Evolutionary conservation across 176 grass and related monocot genomes (phyloP).

Genomic region (Oryza rufipogon): DNA sequence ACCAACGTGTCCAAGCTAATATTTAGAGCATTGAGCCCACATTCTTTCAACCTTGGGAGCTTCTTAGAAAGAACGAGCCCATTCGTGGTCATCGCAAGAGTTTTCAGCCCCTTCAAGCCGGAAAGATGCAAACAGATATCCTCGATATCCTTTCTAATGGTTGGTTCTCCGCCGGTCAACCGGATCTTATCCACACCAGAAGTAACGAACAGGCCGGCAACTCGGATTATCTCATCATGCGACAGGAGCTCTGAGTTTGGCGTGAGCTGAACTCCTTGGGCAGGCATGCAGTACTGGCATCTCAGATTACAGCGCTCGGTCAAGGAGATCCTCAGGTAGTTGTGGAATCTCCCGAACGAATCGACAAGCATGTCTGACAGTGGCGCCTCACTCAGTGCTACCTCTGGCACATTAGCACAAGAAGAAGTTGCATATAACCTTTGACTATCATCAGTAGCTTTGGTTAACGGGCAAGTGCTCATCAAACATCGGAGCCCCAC

Average conservation of each 20-base stretch:
- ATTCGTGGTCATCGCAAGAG: slow-evolving; percentile 91
- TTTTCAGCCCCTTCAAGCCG: slow-evolving; percentile 76
- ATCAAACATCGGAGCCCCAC: slow-evolving; percentile 26
- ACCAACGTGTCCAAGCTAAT: slow-evolving; percentile 96
- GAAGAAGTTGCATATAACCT: slow-evolving; percentile 45
- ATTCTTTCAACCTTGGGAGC: slow-evolving; percentile 86
- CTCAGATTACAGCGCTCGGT: slow-evolving; percentile 87
- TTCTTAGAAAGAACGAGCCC: slow-evolving; percentile 84
- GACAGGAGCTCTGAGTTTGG: slow-evolving; percentile 73
- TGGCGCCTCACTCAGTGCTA: slow-evolving; percentile 26
- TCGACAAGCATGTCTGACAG: slow-evolving; percentile 72
- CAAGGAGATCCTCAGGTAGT: slow-evolving; percentile 83
- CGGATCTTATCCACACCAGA: slow-evolving; percentile 93
- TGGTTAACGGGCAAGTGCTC: background rate
- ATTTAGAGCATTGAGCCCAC: slow-evolving; percentile 84
- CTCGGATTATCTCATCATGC: slow-evolving; percentile 69
- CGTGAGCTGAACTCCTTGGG: slow-evolving; percentile 75
- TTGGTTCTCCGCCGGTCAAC: slow-evolving; percentile 88
- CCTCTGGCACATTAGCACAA: slow-evolving; percentile 44
- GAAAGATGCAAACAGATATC: slow-evolving; percentile 88
- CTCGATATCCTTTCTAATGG: slow-evolving; percentile 87
- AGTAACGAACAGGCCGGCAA: slow-evolving; percentile 69
- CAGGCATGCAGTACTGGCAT: slow-evolving; percentile 94
- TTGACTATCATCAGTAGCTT: slow-evolving; percentile 19
- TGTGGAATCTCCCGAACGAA: slow-evolving; percentile 88